Evolutionary conservation across 129 eudicot genomes (phyloP), one percentile per base, ranked within the genome.

Genomic region (Flaveria trinervia): DNA sequence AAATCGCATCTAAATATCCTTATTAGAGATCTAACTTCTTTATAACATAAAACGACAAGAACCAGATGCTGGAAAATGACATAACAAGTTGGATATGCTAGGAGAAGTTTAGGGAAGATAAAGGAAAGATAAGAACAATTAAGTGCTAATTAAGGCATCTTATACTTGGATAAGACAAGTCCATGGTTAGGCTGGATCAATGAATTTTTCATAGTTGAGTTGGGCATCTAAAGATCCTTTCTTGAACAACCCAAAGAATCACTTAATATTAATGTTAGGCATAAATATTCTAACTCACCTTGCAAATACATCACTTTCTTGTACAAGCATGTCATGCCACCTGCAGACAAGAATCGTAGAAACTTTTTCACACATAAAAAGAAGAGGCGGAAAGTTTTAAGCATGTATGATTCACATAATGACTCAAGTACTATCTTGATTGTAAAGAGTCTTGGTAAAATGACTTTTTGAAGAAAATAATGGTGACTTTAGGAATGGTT

Each of bases 331-430:
- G 54, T 20, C 65, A 59, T 39, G 26, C 54, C 66, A 18, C 18
- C 7, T 20, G 26, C 26, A 10, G 56, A 52, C 80, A 76, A 76
- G 11, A 41, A 33, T 20, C 67, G 25, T 46, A 51, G 51, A 71
- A 61, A 36, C 41, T 55, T 70, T 79, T 52, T 72, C 28, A 79
- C 49, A 70, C 77, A 16, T 60, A 30, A 85, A 92, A 65, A 72
- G 90, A 70, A 85, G 77, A 71, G 73, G 71, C 67, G 18, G 86
- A 84, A 2, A 73, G 48, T 65, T 49, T 70, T 14, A 41, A 17
- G 48, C 43, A 36, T 36, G 41, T 5, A 36, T 36, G 41, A 36
- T 36, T 33, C 41, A 36, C 8, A 36, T 36, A 1, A 36, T 4
- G 41, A 36, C 8, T 36, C 41, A 0, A 36, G 41, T 7, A 36